A percentile compares a stretch with the other conserved stretches of the same genome.
Conservation (phyloP, 768 basidiomycete species). For the Rhodosporidiobolus odoratus region DNA sequence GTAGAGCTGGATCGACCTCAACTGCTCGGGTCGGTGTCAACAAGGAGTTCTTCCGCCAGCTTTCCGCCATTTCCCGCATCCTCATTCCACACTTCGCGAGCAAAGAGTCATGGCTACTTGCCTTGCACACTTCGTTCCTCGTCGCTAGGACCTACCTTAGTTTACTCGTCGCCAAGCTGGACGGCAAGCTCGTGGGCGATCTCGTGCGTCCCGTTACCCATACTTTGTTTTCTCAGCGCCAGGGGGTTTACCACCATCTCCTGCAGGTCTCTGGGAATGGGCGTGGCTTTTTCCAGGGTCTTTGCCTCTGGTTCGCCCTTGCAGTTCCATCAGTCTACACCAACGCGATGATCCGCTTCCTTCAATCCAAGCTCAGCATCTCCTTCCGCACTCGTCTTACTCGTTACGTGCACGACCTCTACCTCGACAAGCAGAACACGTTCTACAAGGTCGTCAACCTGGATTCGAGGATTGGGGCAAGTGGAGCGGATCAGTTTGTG, state of each 20-base stretch:
- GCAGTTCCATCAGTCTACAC: constrained; percentile 92
- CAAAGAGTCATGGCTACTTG: constrained; percentile 67
- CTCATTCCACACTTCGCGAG: constrained; percentile 34
- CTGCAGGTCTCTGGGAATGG: constrained; percentile 70
- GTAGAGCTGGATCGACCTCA: no score
- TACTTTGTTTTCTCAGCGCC: neutral
- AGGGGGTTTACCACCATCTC: neutral
- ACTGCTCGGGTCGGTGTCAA: constrained; percentile 37
- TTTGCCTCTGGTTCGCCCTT: constrained; percentile 81
- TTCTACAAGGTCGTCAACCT: constrained; percentile 47
- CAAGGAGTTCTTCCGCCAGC: constrained; percentile 42
- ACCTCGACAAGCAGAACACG: constrained; percentile 59
- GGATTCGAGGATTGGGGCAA: constrained; percentile 36
- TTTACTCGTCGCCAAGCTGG: constrained; percentile 77
- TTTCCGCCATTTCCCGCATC: constrained; percentile 39
- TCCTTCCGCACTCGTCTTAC: constrained; percentile 78
- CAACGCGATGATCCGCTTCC: constrained; percentile 83
- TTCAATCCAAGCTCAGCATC: constrained; percentile 79
- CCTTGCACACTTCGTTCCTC: constrained; percentile 76
- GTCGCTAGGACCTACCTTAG: constrained; percentile 79
- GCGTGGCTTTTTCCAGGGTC: constrained; percentile 70
- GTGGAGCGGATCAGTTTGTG: constrained; percentile 44
- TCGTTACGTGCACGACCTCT: constrained; percentile 84
- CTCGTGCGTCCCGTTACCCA: constrained; percentile 54
- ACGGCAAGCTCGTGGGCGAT: constrained; percentile 82